Base-by-base conservation (phyloP, 192 early-diverging fungal species). In the Linnemannia exigua region DNA sequence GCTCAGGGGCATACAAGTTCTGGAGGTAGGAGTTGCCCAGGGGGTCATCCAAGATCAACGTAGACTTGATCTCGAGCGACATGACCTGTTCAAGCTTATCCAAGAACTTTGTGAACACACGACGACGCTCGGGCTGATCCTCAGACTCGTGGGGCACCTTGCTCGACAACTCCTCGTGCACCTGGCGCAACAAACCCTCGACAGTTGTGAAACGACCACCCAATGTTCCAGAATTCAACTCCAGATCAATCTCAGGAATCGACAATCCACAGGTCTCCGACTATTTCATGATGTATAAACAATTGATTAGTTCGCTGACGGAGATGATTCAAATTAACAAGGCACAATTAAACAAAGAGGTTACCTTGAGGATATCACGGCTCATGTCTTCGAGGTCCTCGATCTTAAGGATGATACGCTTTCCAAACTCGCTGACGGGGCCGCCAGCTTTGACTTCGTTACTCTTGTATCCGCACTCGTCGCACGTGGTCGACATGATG, bases 391-490 rank as follows among this genome's bases (percentile, higher is more conserved):
- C 98, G 44, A 84, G 70, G 72, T 97, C 97, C 75, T 93, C 93
- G 69, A 99, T 90, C 63, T 90, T 93, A 46, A 99, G 92, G 9
- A 92, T 96, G 70, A 98, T 97, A 35, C 93, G 91, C 80, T 92
- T 95, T 69, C 97, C 98, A 79, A 91, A 86, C 6, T 84, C 86
- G 74, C 95, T 91, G 75, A 99, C 94, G 25, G 96, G 91, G 19
- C 98, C 97, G 70, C 97, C 96, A 74, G 97, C 94, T 90, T 99
- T 99, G 80, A 99, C 97, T 88, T 99, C 98, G 87, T 98, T 99
- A 68, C 92, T 94, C 92, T 97, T 98, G 91, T 95, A 99, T 16
- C 97, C 98, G 86, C 98, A 99, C 33, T 88, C 77, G 58, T 98
- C 96, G 89, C 98, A 99, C 63, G 91, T 90, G 4, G 97, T 98